phyloP scores from a whole-genome alignment of 2,329 filamentous ascomycete species.

The Diaporthe sp. region DNA sequence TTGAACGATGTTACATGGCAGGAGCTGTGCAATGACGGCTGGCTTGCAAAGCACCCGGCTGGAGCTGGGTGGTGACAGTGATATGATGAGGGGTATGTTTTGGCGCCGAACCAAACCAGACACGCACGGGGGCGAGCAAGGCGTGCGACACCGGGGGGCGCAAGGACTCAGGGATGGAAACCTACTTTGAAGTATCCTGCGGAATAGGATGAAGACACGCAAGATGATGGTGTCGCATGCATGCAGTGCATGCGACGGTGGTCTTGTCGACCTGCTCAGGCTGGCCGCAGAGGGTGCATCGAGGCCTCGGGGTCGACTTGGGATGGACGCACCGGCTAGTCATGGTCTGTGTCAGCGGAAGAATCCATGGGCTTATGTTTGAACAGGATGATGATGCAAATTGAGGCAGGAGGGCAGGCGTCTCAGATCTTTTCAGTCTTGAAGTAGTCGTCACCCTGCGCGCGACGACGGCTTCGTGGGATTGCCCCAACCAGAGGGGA shows the following conservation, averaged over 20 bases:
- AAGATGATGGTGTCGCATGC: slow-evolving; percentile 43
- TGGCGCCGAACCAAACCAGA: slow-evolving; percentile 5
- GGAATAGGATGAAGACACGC: slow-evolving; percentile 44
- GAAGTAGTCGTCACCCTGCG: slow-evolving; percentile 61
- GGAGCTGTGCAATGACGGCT: not conserved
- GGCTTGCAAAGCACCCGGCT: not conserved
- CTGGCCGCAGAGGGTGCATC: slow-evolving; percentile 32
- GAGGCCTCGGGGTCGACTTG: not conserved
- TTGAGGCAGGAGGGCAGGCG: slow-evolving; percentile 43
- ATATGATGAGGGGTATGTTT: slow-evolving; percentile 6
- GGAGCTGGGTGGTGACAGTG: not conserved
- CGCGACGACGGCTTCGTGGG: slow-evolving; percentile 63
- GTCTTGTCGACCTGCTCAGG: slow-evolving; percentile 41
- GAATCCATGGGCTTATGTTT: slow-evolving; percentile 38
- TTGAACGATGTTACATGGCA: not conserved
- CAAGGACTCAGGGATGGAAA: not conserved
- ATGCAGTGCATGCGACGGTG: slow-evolving; percentile 42
- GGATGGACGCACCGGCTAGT: slow-evolving; percentile 21
- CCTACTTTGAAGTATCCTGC: slow-evolving; percentile 36
- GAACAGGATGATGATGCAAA: slow-evolving; percentile 25
- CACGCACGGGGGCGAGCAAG: not conserved
- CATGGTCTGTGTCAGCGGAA: slow-evolving; percentile 35
- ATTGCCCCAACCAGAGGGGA: slow-evolving; percentile 37
- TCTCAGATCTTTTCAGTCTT: slow-evolving; percentile 85
- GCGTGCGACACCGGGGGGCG: not conserved